Evolutionary conservation across 176 grass and related monocot genomes (phyloP), one percentile per base, ranked within the genome.

Genomic region (Zizania latifolia): DNA sequence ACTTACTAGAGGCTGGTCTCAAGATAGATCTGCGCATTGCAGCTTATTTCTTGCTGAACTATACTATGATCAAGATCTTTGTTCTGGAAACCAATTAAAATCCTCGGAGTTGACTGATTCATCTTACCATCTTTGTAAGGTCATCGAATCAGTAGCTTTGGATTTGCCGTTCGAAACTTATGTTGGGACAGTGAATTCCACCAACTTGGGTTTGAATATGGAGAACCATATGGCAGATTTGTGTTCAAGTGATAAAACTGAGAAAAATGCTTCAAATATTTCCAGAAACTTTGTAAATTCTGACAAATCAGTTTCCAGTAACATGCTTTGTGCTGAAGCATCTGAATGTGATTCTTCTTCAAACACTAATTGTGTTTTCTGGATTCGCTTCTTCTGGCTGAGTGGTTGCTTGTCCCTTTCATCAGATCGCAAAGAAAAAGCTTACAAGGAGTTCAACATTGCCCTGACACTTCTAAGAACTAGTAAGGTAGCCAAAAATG

Each of bases 31-130:
- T 75, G 74, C 44, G 13, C 38, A 82, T 32, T 97, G 90, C 66
- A 79, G 81, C 74, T 93, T 97, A 89, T 97, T 93, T 97, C 83
- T 97, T 71, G 90, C 88, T 85, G 90, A 97, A 78, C 32, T 97
- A 77, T 97, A 89, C 81, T 89, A 89, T 85, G 94, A 97, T 81
- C 76, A 12, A 53, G 94, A 86, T 78, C 70, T 87, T 39, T 90
- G 81, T 86, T 88, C 81, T 78, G 72, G 72, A 81, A 87, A 68
- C 70, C 86, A 82, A 85, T 81, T 71, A 70, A 85, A 75, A 81
- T 83, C 76, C 48, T 83, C 70, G 45, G 85, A 89, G 40, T 66
- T 91, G 21, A 87, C 84, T 83, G 88, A 97, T 83, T 88, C 83
- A 62, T 85, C 80, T 74, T 93, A 93, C 81, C 88, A 92, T 85